These are phyloP conservation scores for Lotus japonicus DNA, from an alignment of 306 rosid species.

Conservation along the genomic window DNA sequence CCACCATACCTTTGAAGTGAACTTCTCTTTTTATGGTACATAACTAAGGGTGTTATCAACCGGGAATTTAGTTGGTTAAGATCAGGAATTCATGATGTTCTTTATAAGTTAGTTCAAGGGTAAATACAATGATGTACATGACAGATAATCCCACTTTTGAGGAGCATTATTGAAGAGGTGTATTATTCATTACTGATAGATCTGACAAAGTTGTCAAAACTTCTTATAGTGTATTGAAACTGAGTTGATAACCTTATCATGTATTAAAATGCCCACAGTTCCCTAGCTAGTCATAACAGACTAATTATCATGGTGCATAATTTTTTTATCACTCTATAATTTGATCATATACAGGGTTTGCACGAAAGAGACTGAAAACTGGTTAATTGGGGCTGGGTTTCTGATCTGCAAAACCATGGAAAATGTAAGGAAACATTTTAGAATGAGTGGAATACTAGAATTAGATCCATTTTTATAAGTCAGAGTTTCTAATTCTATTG, in stretches of 20 bases:
- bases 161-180: background rate
- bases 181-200: background rate
- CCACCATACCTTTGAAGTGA: background rate
- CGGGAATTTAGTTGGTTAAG: no score
- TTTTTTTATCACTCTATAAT: background rate
- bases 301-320: background rate
- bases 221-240: background rate
- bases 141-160: background rate
- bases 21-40: no score
- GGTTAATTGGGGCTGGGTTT: background rate
- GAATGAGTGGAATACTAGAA: background rate
- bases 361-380: background rate
- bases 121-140: background rate
- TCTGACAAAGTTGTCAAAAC: background rate
- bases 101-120: background rate
- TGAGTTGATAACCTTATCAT: background rate
- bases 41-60: no score
- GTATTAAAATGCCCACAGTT: background rate
- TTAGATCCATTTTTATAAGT: background rate
- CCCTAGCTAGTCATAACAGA: background rate
- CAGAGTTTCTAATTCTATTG: background rate
- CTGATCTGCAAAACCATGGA: background rate
- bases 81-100: no score
- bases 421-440: background rate
- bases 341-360: background rate